Evolutionary conservation across 768 basidiomycete genomes (phyloP), one percentile per base, ranked within the genome.

Genomic region (Boletus insuetus): DNA sequence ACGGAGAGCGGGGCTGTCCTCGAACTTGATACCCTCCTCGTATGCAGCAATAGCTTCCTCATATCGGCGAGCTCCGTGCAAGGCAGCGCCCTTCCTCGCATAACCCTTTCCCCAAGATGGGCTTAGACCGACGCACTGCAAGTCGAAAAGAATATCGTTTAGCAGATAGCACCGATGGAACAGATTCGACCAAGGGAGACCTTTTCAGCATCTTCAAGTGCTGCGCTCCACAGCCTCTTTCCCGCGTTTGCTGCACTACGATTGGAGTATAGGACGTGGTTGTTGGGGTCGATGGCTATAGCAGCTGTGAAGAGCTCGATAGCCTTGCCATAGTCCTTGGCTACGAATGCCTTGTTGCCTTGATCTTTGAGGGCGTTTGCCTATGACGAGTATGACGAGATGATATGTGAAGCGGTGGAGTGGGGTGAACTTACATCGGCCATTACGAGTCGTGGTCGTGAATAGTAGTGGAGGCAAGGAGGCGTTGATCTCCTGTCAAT

Each of bases 331-430:
- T 91, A 97, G 64, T 97, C 84, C 70, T 94, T 97, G 52, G 91
- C 91, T 38, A 89, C 79, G 74, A 98, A 98, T 20, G 95, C 94
- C 68, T 94, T 94, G 81, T 98, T 98, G 66, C 94, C 95, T 67
- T 84, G 84, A 67, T 92, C 90, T 77, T 98, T 98, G 61, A 97
- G 78, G 56, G 83, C 75, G 69, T 79, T 76, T 46, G 75, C 77
- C 81, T 82, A 56, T 13, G 40, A 43, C 11, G 34, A 47, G 24
- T 35, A 35, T 61, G 75, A 77, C 40, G 45, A 45, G 55, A 47
- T 8, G 49, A 31, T 29, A n/a, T 11, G 39, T 35, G 37, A 34
- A 6, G n/a, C 7, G 12, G 41, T 35, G 39, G 19, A 39, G 24
- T 9, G 24, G 10, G 6, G 34, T 4, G 13, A 20, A 73, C 74